Evolutionary conservation across 2,329 filamentous ascomycete species (phyloP).

Genomic region (Albophoma yamanashiensis): DNA sequence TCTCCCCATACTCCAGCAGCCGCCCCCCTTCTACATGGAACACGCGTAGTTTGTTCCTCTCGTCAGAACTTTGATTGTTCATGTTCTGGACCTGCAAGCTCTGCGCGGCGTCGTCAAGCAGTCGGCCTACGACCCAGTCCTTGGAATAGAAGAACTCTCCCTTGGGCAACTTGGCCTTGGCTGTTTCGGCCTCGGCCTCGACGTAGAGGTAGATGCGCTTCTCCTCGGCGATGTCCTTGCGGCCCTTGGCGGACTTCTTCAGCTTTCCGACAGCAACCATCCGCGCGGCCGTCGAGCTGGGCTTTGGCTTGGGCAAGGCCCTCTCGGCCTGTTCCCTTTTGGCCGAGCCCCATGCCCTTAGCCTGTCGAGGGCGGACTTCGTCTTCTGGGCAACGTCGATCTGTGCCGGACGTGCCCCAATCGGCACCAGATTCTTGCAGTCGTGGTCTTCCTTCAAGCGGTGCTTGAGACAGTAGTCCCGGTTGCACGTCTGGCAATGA

Average conservation of each 20-base stretch:
- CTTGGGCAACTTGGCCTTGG: conserved; percentile 71
- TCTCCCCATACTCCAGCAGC: conserved; percentile 79
- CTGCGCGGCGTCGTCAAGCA: conserved; percentile 69
- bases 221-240: conserved; percentile 66
- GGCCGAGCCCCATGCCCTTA: conserved; percentile 70
- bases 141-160: conserved; percentile 71
- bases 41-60: conserved; percentile 71
- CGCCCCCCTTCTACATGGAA: conserved; percentile 90
- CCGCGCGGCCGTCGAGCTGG: conserved; percentile 51
- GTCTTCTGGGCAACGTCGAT: conserved; percentile 51
- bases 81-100: conserved; percentile 71
- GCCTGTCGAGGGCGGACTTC: conserved; percentile 60
- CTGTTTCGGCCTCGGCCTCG: conserved; percentile 80
- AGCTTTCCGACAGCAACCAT: conserved; percentile 63
- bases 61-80: conserved; percentile 66
- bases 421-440: conserved; percentile 62
- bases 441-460: conserved; percentile 72
- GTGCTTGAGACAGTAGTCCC: conserved; percentile 69
- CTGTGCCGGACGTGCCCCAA: conserved; percentile 36
- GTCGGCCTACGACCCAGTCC: conserved; percentile 82
- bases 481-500: conserved; percentile 61
- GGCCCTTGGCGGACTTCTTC: conserved; percentile 84
- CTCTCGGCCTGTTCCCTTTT: conserved; percentile 55
- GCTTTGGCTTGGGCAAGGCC: conserved; percentile 51
- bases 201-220: conserved; percentile 87